phyloP scores from a whole-genome alignment of 2,329 filamentous ascomycete species.

The Diaporthe sp. region DNA sequence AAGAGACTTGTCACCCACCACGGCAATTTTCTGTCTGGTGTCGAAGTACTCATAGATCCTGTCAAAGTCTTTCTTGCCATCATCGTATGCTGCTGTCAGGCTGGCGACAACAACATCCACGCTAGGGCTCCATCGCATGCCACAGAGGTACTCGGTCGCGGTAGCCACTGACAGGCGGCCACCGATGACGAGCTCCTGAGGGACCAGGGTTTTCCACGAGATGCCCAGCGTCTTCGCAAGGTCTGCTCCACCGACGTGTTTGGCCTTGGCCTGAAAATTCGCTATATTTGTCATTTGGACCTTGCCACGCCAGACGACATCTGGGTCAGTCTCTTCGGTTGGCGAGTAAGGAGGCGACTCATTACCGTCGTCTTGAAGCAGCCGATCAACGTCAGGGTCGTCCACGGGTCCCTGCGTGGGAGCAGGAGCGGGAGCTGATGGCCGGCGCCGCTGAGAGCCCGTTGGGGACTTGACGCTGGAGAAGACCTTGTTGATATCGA shows the following conservation, averaged over 20 bases:
- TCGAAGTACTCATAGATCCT: constrained; percentile 90
- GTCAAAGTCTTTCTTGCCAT: constrained; percentile 75
- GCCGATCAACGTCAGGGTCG: constrained; percentile 90
- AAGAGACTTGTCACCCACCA: constrained; percentile 82
- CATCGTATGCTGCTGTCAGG: constrained; percentile 74
- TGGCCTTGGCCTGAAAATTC: constrained; percentile 82
- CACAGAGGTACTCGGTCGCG: constrained; percentile 92
- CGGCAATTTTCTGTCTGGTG: constrained; percentile 86
- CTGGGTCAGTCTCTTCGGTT: constrained; percentile 79
- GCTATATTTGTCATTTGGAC: constrained; percentile 84
- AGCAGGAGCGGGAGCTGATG: constrained; percentile 62
- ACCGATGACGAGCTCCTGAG: constrained; percentile 77
- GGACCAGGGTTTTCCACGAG: constrained; percentile 82
- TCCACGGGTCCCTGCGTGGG: constrained; percentile 70
- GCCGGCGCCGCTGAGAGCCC: constrained; percentile 60
- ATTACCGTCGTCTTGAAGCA: constrained; percentile 86
- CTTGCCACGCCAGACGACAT: constrained; percentile 83
- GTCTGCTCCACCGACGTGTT: constrained; percentile 87
- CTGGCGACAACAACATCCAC: constrained; percentile 89
- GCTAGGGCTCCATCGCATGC: constrained; percentile 83
- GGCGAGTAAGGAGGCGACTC: constrained; percentile 88
- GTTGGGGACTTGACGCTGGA: constrained; percentile 84
- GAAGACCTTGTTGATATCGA: constrained; percentile 90
- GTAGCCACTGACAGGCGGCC: constrained; percentile 86
- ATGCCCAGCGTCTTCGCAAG: constrained; percentile 69